phyloP scores from a whole-genome alignment of 176 grass and related monocot genomes.

The Bromus sterilis region DNA sequence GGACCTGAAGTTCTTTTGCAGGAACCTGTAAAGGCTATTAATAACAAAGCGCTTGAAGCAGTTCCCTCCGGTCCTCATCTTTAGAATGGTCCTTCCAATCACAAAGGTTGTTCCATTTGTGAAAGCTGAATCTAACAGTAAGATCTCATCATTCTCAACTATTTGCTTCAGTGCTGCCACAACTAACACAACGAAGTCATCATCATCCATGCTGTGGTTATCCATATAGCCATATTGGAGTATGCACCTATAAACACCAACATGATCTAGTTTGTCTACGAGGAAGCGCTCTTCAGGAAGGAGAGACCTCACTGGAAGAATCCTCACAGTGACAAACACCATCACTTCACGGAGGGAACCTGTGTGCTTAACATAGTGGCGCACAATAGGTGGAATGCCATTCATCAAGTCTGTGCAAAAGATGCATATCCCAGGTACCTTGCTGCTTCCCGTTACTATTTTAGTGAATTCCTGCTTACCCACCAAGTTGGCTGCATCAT shows the following conservation, averaged over 20 bases:
- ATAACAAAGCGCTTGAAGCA: slow-evolving; percentile 39
- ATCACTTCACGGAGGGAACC: slow-evolving; percentile 48
- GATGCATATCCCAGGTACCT: slow-evolving; percentile 56
- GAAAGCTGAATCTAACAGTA: slow-evolving; percentile 38
- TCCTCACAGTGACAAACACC: slow-evolving; percentile 69
- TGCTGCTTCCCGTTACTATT: slow-evolving; percentile 16
- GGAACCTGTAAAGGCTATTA: slow-evolving; percentile 51
- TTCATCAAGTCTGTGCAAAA: slow-evolving; percentile 81
- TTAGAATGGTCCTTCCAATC: slow-evolving; percentile 60
- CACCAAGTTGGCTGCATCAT: slow-evolving; percentile 48
- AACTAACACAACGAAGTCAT: slow-evolving; percentile 52
- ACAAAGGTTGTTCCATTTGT: slow-evolving; percentile 58
- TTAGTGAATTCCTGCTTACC: slow-evolving; percentile 37
- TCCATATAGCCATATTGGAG: slow-evolving; percentile 87
- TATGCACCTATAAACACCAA: slow-evolving; percentile 68
- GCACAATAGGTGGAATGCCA: slow-evolving; percentile 71
- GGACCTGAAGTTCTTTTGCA: slow-evolving; percentile 90
- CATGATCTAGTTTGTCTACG: slow-evolving; percentile 54
- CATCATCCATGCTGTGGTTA: slow-evolving; percentile 48
- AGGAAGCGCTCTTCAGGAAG: slow-evolving; percentile 62
- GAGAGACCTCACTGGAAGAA: slow-evolving; percentile 48
- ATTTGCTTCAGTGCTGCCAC: slow-evolving; percentile 55
- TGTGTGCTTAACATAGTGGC: slow-evolving; percentile 50
- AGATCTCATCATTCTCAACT: slow-evolving; percentile 27
- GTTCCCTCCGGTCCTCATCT: slow-evolving; percentile 26